A percentile compares a stretch with the other conserved stretches of the same genome.
These are phyloP conservation scores for Rhodotorula paludigena DNA, from an alignment of 768 basidiomycete genomes.

Conservation along the genomic window DNA sequence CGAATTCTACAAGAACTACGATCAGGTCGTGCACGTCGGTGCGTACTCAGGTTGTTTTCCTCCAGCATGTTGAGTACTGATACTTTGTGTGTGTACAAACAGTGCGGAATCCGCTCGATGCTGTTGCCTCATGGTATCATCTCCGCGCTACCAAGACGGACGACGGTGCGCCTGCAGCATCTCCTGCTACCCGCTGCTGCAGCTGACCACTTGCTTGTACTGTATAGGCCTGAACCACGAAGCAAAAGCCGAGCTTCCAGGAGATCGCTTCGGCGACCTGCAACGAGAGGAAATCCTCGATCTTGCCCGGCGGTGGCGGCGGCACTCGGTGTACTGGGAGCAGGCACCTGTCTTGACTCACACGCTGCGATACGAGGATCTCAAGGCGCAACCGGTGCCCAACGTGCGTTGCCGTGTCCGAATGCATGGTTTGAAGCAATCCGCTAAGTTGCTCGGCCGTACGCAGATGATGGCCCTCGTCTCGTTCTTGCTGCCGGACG, in stretches of 20 bases:
- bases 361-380: constrained; percentile 29
- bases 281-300: constrained; percentile 8
- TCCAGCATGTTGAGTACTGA: not conserved
- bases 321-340: constrained; percentile 31
- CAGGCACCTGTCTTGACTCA: constrained; percentile 24
- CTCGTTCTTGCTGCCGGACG: constrained; percentile 32
- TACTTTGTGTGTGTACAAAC: not conserved
- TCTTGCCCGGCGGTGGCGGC: constrained; percentile 16
- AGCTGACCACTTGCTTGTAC: not conserved
- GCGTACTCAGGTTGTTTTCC: not conserved
- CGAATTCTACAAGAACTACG: not conserved
- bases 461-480: constrained; percentile 32
- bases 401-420: constrained; percentile 1
- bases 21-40: constrained; percentile 14
- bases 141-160: constrained; percentile 5
- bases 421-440: no score
- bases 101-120: constrained; percentile 33
- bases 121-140: constrained; percentile 21
- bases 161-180: not conserved
- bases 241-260: constrained; percentile 12
- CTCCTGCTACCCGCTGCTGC: not conserved
- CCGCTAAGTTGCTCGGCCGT: not conserved
- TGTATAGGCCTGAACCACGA: no score
- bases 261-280: not conserved
- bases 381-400: constrained; percentile 32